A percentile compares a stretch with the other conserved stretches of the same genome.
Conservation (phyloP, 1,284 basidiomycete species). For the Naganishia albida region DNA sequence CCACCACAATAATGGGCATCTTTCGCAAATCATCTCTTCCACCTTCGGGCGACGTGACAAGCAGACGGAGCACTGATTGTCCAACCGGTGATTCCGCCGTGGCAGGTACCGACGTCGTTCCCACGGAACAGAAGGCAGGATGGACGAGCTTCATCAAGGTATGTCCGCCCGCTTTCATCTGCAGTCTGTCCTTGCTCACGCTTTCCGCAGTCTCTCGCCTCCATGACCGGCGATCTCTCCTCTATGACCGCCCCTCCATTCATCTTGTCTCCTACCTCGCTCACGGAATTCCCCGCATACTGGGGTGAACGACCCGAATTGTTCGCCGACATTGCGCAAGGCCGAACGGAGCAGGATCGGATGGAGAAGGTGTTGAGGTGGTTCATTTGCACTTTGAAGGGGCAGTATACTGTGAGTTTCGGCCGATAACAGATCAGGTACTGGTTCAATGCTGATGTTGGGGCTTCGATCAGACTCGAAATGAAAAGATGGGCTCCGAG, state of each 20-base stretch:
- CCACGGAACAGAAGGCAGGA: conserved; percentile 54
- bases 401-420: conserved; percentile 74
- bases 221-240: conserved; percentile 87
- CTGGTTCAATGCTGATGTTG: not conserved
- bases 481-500: conserved; percentile 91
- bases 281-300: conserved; percentile 82
- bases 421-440: no score
- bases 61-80: not conserved
- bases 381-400: conserved; percentile 93
- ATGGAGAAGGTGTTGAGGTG: conserved; percentile 76
- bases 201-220: conserved; percentile 63
- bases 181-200: conserved; percentile 22
- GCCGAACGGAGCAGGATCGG: conserved; percentile 68
- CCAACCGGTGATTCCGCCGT: not conserved
- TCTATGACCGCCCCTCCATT: conserved; percentile 87
- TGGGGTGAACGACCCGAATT: conserved; percentile 87
- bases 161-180: conserved; percentile 18
- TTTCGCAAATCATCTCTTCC: conserved; percentile 4
- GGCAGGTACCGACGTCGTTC: conserved; percentile 46
- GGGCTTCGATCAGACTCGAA: conserved; percentile 62
- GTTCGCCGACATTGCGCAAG: conserved; percentile 79
- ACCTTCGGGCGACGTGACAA: not conserved
- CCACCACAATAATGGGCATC: conserved; percentile 2
- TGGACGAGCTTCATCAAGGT: conserved; percentile 55
- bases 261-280: conserved; percentile 75